These are phyloP conservation scores for Neolentinus lepideus DNA, from an alignment of 1,284 basidiomycete species.

Conservation along the genomic window DNA sequence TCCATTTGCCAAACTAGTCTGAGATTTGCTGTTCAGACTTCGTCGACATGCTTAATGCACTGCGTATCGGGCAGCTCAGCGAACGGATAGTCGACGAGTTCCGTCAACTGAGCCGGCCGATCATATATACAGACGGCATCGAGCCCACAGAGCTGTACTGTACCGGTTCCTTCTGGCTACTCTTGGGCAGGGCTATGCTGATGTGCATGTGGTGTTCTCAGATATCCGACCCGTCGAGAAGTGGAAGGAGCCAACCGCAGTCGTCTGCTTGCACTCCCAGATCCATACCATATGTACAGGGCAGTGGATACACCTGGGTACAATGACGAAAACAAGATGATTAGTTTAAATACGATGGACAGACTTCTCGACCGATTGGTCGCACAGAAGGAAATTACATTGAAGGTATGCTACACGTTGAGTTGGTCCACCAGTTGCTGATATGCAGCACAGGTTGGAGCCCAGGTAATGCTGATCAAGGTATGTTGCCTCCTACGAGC, in stretches of 20 bases:
- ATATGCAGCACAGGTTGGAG: slow-evolving; percentile 17
- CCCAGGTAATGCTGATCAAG: slow-evolving; percentile 46
- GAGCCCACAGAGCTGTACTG: slow-evolving; percentile 79
- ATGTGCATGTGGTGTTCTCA: slow-evolving; percentile 12
- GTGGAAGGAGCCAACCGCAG: slow-evolving; percentile 50
- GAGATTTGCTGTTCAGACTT: slow-evolving; percentile 32
- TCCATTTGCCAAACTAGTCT: background rate
- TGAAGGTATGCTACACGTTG: slow-evolving; percentile 15
- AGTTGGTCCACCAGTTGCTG: background rate
- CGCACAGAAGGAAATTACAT: slow-evolving; percentile 13
- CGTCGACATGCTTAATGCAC: slow-evolving; percentile 67
- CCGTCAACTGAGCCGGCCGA: slow-evolving; percentile 46
- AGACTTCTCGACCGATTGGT: slow-evolving; percentile 21
- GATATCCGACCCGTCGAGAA: slow-evolving; percentile 54
- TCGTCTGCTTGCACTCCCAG: slow-evolving; percentile 30
- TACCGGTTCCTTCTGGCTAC: slow-evolving; percentile 20
- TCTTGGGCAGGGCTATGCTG: background rate
- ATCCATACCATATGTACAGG: slow-evolving; percentile 25
- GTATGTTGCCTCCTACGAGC: slow-evolving; percentile 13
- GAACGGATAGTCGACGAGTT: slow-evolving; percentile 46
- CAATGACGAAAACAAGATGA: slow-evolving; percentile 15
- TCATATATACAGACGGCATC: slow-evolving; percentile 67
- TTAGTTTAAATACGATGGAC: slow-evolving; percentile 14
- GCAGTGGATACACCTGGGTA: slow-evolving; percentile 27
- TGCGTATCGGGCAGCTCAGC: slow-evolving; percentile 54